These are phyloP conservation scores for Schoenoplectus triqueter DNA, from an alignment of 202 grass and related monocot genomes.

Conservation along the genomic window DNA sequence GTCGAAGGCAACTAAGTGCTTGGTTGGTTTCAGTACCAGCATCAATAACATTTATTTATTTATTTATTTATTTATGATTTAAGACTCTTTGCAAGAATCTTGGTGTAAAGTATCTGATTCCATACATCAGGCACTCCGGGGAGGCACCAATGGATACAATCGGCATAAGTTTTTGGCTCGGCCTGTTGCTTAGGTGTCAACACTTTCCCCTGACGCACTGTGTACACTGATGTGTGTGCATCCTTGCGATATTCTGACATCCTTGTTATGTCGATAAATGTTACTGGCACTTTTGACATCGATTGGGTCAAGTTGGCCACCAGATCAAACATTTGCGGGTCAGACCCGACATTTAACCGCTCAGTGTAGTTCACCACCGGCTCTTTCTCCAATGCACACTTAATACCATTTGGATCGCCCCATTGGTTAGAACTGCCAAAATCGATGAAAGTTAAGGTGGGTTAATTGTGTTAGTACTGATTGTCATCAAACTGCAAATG, in stretches of 20 bases:
- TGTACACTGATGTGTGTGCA: conserved; percentile 68
- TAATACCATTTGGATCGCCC: conserved; percentile 71
- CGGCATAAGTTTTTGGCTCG: conserved; percentile 56
- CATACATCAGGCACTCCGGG: conserved; percentile 83
- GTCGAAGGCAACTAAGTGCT: background rate
- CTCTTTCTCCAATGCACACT: conserved; percentile 63
- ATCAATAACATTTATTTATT: conserved; percentile 2
- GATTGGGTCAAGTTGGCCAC: conserved; percentile 44
- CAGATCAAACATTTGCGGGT: conserved; percentile 54
- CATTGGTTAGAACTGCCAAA: conserved; percentile 58
- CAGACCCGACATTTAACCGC: conserved; percentile 53
- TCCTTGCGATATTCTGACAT: conserved; percentile 93
- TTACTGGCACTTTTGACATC: conserved; percentile 50
- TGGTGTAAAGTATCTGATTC: conserved; percentile 79
- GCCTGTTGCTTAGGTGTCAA: conserved; percentile 71
- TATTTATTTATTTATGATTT: conserved; percentile 4
- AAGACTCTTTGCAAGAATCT: conserved; percentile 50
- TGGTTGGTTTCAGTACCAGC: conserved; percentile 7
- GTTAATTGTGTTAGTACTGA: background rate
- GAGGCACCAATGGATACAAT: conserved; percentile 97
- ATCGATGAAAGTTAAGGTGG: background rate
- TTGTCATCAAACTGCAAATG: background rate
- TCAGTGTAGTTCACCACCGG: conserved; percentile 56
- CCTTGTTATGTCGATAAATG: conserved; percentile 71
- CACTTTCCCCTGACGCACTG: conserved; percentile 64